Base-by-base conservation (phyloP, 345 rosid genomes). In the Eucalyptus regnans region DNA sequence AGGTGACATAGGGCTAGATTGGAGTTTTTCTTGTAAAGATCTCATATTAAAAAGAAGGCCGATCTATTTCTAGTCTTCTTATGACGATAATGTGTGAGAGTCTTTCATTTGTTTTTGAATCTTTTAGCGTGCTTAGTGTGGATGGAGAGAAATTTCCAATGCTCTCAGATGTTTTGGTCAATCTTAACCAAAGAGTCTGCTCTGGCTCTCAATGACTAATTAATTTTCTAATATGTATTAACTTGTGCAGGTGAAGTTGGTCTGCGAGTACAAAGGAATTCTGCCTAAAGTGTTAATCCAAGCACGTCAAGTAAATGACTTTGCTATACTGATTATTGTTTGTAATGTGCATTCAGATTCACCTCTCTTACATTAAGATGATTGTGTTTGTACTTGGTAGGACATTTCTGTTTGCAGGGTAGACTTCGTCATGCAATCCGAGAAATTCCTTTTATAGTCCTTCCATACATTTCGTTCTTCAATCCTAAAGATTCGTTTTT, bases 221-320 rank as follows among this genome's bases (percentile, higher is more conserved):
- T 66, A n/a, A n/a, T 66, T 14, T 66, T 66, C 20, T 18, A 7
- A 66, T 31, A 4, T 7, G 20, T 62, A 29, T 62, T 29, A 41
- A 20, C 23, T 44, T 87, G 41, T 91, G 79, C 92, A 97, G 99
- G 94, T 95, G 90, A 97, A 96, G 94, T 89, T 92, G 89, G 92
- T 86, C 31, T 92, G 94, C 60, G 91, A 95, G 89, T 91, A 94
- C 93, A 96, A 94, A 93, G 99, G 99, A 64, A 94, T 95, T 92
- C 98, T 95, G 88, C 93, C 95, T 68, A 97, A 96, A 93, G 97
- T 97, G 88, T 91, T 95, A 79, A 96, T 93, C 88, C 96, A 94
- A 86, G 96, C 94, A 88, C 95, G 95, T 86, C 99, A 97, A 97
- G 99, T 96, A 92, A 13, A 64, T 31, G 33, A 58, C 86, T 87